Percentiles rank a stretch among this genome's conserved stretches.
Conservation (phyloP, 2,329 filamentous ascomycete genomes). For the Aspergillus vadensis region DNA sequence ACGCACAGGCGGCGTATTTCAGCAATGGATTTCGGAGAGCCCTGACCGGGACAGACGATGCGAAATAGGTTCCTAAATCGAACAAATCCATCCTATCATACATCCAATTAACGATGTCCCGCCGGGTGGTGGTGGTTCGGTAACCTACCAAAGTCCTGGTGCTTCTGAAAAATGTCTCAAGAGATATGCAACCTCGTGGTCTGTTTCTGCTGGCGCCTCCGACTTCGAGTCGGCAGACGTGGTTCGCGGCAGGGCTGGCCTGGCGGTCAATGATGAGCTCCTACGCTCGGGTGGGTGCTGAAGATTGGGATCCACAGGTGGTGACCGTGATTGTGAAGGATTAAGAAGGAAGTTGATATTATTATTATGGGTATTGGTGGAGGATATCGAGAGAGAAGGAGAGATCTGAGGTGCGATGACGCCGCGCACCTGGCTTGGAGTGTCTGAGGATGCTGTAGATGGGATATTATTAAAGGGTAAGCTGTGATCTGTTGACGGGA, state of each 20-base stretch:
- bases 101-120: constrained; percentile 13
- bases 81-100: constrained; percentile 47
- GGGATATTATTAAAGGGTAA: constrained; percentile 25
- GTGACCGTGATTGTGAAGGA: constrained; percentile 46
- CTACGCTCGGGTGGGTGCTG: constrained; percentile 32
- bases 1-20: constrained; percentile 60
- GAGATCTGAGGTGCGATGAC: constrained; percentile 41
- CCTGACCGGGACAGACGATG: constrained; percentile 61
- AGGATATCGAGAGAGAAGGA: constrained; percentile 48
- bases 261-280: constrained; percentile 33
- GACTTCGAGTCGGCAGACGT: constrained; percentile 23
- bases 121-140: background rate
- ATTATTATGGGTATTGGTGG: constrained; percentile 41
- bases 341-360: constrained; percentile 62
- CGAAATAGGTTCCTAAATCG: constrained; percentile 60
- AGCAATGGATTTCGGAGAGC: constrained; percentile 53
- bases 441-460: constrained; percentile 27
- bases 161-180: constrained; percentile 62
- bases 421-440: constrained; percentile 37
- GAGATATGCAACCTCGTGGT: constrained; percentile 62
- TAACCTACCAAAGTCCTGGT: constrained; percentile 57
- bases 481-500: constrained; percentile 21
- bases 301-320: constrained; percentile 48
- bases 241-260: constrained; percentile 25
- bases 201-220: constrained; percentile 41